A percentile compares a stretch with the other conserved stretches of the same genome.
Evolutionary conservation across 306 rosid genomes (phyloP).

Genomic region (Quercus cerris): DNA sequence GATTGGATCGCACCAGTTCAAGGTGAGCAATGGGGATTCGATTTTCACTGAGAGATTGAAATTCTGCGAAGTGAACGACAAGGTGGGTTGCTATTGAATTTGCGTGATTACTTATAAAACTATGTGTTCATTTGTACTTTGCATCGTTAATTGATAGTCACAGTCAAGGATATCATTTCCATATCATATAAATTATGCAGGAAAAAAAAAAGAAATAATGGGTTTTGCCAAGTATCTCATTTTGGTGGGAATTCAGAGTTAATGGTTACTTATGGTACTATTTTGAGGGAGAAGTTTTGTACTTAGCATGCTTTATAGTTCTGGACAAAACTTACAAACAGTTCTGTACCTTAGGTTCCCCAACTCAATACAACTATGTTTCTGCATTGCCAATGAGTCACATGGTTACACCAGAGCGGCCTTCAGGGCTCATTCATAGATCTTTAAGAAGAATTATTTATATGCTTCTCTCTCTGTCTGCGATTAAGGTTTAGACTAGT

Average conservation of each 20-base stretch:
- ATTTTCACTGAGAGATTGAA: constrained; percentile 86
- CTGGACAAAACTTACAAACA: no score
- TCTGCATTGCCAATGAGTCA: no score
- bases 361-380: no score
- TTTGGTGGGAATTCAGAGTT: background rate
- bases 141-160: background rate
- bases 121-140: background rate
- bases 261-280: background rate
- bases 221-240: background rate
- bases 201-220: no score
- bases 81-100: constrained; percentile 44
- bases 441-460: no score
- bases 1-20: constrained; percentile 97
- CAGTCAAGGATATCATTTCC: background rate
- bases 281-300: background rate
- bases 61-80: constrained; percentile 87
- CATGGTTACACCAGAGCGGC: no score
- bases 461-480: no score
- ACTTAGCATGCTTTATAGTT: background rate
- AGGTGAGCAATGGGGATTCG: constrained; percentile 85
- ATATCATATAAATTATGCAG: background rate
- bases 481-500: no score
- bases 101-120: background rate
- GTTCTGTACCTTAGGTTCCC: no score
- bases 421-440: no score